These are phyloP conservation scores for Neltuma alba DNA, from an alignment of 306 rosid genomes.

Conservation along the genomic window DNA sequence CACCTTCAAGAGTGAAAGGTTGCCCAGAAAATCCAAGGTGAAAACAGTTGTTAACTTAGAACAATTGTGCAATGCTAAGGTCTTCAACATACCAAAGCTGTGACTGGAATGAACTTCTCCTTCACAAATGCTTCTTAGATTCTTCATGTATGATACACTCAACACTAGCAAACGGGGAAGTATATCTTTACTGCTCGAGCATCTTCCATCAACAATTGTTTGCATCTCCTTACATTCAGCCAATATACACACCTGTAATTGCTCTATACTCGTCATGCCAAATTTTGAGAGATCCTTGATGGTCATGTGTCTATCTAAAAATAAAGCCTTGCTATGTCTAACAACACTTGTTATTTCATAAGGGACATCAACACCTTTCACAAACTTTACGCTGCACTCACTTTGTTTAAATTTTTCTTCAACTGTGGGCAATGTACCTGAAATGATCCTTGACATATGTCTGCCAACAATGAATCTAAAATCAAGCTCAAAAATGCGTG, in stretches of 20 bases:
- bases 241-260: not conserved
- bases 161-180: not conserved
- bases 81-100: slow-evolving; percentile 15
- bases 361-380: slow-evolving; percentile 15
- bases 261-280: not conserved
- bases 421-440: not conserved
- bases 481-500: not conserved
- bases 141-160: slow-evolving; percentile 40
- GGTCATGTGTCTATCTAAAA: not conserved
- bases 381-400: slow-evolving; percentile 10
- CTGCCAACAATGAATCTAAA: slow-evolving; percentile 13
- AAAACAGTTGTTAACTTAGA: slow-evolving; percentile 15
- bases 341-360: not conserved
- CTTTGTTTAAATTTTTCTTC: slow-evolving; percentile 13
- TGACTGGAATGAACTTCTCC: not conserved
- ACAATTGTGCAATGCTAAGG: slow-evolving; percentile 31
- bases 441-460: slow-evolving; percentile 29
- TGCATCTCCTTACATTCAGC: slow-evolving; percentile 16
- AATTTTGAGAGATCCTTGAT: not conserved
- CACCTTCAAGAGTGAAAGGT: not conserved
- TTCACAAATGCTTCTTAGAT: slow-evolving; percentile 27
- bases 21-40: not conserved
- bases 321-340: not conserved
- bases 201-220: not conserved
- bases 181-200: not conserved